phyloP scores from a whole-genome alignment of 371 early-diverging fungal species.

The Zychaea mexicana region DNA sequence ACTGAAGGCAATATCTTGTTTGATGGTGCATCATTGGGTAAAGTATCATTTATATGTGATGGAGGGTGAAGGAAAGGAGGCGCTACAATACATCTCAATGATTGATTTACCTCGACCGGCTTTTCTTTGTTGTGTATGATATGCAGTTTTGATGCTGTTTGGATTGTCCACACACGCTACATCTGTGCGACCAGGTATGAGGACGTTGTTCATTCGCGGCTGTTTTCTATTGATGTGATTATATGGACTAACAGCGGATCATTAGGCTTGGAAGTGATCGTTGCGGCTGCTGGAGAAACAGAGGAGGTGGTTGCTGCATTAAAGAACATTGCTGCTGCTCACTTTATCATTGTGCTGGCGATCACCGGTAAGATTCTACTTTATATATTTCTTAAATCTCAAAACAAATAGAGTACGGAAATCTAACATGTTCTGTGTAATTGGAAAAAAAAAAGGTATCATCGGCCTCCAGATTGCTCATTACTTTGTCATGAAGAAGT shows the following conservation, averaged over 20 bases:
- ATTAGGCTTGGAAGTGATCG: slow-evolving; percentile 23
- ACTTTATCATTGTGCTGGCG: slow-evolving; percentile 49
- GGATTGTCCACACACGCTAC: slow-evolving; percentile 47
- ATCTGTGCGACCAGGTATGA: slow-evolving; percentile 48
- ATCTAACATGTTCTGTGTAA: background rate
- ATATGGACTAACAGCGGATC: too few relatives aligned
- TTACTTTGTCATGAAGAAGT: slow-evolving; percentile 39
- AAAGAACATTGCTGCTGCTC: slow-evolving; percentile 53
- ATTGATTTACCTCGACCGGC: too few relatives aligned
- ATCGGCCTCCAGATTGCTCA: slow-evolving; percentile 50
- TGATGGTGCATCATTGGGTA: slow-evolving; percentile 55
- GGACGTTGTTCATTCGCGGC: too few relatives aligned
- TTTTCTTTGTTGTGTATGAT: background rate
- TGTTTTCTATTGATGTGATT: background rate
- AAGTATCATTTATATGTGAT: background rate
- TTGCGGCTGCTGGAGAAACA: slow-evolving; percentile 20
- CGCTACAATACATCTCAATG: too few relatives aligned
- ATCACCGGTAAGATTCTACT: slow-evolving; percentile 35
- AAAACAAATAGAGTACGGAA: background rate
- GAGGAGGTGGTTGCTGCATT: slow-evolving; percentile 28
- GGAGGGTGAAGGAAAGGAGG: too few relatives aligned
- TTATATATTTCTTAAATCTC: too few relatives aligned
- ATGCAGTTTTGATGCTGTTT: slow-evolving; percentile 45
- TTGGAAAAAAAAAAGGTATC: slow-evolving; percentile 24
- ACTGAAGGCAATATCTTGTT: slow-evolving; percentile 47